These are phyloP conservation scores for Maudiozyma bulderi DNA, from an alignment of 805 yeast genomes.

Conservation along the genomic window DNA sequence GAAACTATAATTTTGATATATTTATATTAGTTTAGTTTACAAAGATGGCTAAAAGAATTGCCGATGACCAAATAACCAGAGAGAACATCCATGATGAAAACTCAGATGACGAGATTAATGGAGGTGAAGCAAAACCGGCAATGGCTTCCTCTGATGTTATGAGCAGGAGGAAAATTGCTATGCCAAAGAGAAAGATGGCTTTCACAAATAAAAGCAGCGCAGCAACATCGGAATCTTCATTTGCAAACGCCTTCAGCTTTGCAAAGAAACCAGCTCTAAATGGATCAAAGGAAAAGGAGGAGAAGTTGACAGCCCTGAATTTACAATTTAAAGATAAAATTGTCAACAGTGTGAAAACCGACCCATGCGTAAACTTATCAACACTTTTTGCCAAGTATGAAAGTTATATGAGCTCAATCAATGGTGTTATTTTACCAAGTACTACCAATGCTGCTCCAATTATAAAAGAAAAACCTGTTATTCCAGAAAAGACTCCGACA, in stretches of 20 bases:
- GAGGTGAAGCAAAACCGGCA: constrained; percentile 32
- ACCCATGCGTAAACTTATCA: constrained; percentile 47
- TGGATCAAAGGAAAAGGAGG: constrained; percentile 32
- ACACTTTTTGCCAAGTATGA: constrained; percentile 50
- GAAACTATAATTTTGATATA: too few species aligned
- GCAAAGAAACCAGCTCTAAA: constrained; percentile 5
- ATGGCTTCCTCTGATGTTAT: constrained; percentile 52
- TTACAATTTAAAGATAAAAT: constrained; percentile 46
- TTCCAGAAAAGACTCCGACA: background rate
- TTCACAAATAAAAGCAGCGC: constrained; percentile 2
- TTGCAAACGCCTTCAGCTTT: constrained; percentile 15
- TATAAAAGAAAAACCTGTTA: background rate
- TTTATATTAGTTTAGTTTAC: too few species aligned
- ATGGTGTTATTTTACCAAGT: constrained; percentile 13
- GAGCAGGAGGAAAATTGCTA: constrained; percentile 60
- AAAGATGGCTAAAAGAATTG: constrained; percentile 58
- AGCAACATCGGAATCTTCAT: constrained; percentile 9
- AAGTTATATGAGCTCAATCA: constrained; percentile 31
- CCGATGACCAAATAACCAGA: constrained; percentile 53
- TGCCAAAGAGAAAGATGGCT: constrained; percentile 39
- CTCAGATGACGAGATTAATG: constrained; percentile 33
- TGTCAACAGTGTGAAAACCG: constrained; percentile 31
- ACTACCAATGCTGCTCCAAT: constrained; percentile 6
- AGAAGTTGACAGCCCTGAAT: constrained; percentile 57
- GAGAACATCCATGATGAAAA: constrained; percentile 33